Conservation (phyloP, 371 early-diverging fungal species). For the Massospora cicadina region DNA sequence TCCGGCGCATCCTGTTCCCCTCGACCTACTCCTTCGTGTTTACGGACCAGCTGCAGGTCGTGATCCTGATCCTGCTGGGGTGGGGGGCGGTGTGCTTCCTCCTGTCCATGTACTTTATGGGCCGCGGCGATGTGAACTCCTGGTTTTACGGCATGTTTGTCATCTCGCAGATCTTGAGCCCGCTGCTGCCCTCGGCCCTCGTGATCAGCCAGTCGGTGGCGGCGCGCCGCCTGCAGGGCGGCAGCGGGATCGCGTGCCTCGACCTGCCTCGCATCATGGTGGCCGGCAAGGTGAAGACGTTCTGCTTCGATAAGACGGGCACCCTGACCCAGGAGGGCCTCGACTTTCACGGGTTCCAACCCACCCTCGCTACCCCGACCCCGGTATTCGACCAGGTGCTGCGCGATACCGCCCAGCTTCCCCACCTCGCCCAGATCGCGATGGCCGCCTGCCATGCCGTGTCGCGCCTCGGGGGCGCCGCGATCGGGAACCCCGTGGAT, state of each 20-base stretch:
- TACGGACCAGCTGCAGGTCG: conserved; percentile 47
- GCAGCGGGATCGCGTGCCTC: conserved; percentile 43
- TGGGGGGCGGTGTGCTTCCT: conserved; percentile 40
- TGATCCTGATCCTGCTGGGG: conserved; percentile 32
- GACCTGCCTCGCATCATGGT: conserved; percentile 58
- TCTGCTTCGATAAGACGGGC: conserved; percentile 84
- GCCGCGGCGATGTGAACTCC: conserved; percentile 28
- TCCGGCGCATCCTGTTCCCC: conserved; percentile 63
- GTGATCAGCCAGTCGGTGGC: conserved; percentile 78
- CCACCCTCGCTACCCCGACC: not conserved
- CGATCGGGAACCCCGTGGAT: conserved; percentile 85
- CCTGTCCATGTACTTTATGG: conserved; percentile 37
- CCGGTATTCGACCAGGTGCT: conserved; percentile 4
- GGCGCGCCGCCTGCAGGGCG: conserved; percentile 36
- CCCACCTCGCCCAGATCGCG: conserved; percentile 15
- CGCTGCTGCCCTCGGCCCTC: conserved; percentile 51
- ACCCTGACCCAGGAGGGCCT: conserved; percentile 34
- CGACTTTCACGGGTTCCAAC: conserved; percentile 9
- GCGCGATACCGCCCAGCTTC: conserved; percentile 8
- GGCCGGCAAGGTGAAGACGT: conserved; percentile 49
- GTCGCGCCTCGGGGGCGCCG: conserved; percentile 38
- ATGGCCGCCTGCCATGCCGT: conserved; percentile 64
- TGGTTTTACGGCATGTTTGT: conserved; percentile 55
- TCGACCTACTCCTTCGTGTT: conserved; percentile 47
- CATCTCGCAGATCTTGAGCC: conserved; percentile 47